phyloP scores from a whole-genome alignment of 2,329 filamentous ascomycete species.

The Exophiala aquamarina region DNA sequence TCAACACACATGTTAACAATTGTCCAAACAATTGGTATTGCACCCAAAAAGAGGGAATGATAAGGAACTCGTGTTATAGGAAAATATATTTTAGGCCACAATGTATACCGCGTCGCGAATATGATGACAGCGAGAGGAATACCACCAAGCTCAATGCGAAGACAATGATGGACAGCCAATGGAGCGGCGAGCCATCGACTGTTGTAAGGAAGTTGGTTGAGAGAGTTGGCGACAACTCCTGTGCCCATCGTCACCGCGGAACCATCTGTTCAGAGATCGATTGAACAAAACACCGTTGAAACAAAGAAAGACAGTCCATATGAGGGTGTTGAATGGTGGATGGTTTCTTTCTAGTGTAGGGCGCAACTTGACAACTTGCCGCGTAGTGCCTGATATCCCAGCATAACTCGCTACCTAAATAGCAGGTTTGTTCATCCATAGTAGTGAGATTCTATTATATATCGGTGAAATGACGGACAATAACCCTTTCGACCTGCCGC shows the following conservation, averaged over 20 bases:
- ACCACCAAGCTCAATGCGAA: conserved; percentile 61
- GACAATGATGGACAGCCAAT: conserved; percentile 59
- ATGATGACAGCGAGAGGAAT: conserved; percentile 42
- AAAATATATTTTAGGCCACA: conserved; percentile 58
- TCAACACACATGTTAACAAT: background rate
- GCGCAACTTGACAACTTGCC: background rate
- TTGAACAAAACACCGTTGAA: background rate
- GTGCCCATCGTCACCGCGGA: conserved; percentile 63
- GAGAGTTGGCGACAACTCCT: conserved; percentile 63
- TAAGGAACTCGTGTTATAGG: conserved; percentile 66
- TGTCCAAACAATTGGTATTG: conserved; percentile 51
- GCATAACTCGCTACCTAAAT: background rate
- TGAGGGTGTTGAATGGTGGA: background rate
- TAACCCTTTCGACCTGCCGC: background rate
- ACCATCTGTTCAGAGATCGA: background rate
- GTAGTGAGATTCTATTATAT: background rate
- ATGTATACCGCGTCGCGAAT: conserved; percentile 45
- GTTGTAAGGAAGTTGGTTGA: conserved; percentile 63
- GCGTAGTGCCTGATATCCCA: background rate
- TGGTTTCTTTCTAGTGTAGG: background rate
- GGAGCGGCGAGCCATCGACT: conserved; percentile 55
- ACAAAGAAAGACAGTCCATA: background rate
- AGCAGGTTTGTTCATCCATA: background rate
- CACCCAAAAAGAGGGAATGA: conserved; percentile 67
- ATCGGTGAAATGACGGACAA: background rate